Base-by-base conservation (phyloP, 352 stramenopile species). In the Pythium phragmitis region DNA sequence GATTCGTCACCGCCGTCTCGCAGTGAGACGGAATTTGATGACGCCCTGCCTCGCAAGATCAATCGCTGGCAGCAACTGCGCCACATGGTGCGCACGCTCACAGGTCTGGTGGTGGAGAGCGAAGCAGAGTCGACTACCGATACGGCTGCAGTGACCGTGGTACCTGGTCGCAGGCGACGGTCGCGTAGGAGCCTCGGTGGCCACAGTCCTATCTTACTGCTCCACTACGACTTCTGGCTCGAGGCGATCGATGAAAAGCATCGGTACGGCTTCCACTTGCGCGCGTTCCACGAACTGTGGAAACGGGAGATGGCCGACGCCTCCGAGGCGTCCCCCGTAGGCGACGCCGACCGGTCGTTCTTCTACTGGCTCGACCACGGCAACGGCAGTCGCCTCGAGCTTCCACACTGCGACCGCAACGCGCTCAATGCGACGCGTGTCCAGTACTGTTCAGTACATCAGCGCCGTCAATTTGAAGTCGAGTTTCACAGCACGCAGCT, bases 211-310 rank as follows among this genome's bases (percentile, higher is more conserved):
- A 64, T 66, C 3, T 59, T 72, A 36, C 36, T 89, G 14, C 68
- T 91, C 47, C 80, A 91, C 60, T 77, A 76, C 39, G 82, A 89
- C 47, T 92, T 90, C 51, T 90, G 82, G 82, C 75, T 92, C 14
- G 82, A 92, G 51, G 81, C 79, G 13, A 71, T 90, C 33, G 82
- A 92, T 65, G 42, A 68, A n/a, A 78, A 87, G 42, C 82, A 92
- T 30, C 82, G 82, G 53, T 92, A 92, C 61, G 82, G 82, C 4
- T 87, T 85, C 59, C 69, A 92, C 50, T 49, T 92, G 34, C 80
- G 82, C 17, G 76, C 79, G 4, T 92, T 87, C 68, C 80, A 90
- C 62, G 74, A 77, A 16, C 72, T 52, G 5, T 92, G 82, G 82
- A 84, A 85, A 57, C 50, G 68, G 16, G 75, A 85, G n/a, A 74